A percentile compares a stretch with the other conserved stretches of the same genome.
These are phyloP conservation scores for Mucor lusitanicus DNA, from an alignment of 371 early-diverging fungal genomes.

Conservation along the genomic window DNA sequence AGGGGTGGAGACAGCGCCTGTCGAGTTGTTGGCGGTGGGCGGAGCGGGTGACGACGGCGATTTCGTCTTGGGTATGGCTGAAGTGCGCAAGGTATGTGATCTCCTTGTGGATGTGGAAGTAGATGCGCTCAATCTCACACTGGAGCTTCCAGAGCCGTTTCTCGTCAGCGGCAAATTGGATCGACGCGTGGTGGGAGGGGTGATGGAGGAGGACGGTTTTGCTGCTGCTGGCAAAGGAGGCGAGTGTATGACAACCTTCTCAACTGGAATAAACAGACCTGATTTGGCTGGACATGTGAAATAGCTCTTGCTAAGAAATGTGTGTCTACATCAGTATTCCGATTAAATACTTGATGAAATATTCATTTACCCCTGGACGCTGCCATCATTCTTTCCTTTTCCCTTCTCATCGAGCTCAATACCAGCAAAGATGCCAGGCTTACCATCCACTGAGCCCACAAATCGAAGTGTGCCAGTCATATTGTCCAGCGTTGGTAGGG, in stretches of 20 bases:
- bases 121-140: conserved; percentile 5
- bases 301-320: conserved; percentile 44
- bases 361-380: conserved; percentile 59
- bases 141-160: neutral
- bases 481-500: conserved; percentile 17
- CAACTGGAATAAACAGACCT: conserved; percentile 71
- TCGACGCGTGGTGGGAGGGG: conserved; percentile 11
- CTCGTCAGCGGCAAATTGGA: conserved; percentile 15
- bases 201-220: conserved; percentile 1
- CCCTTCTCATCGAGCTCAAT: conserved; percentile 63
- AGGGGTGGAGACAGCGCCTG: neutral
- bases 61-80: conserved; percentile 1
- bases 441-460: conserved; percentile 27
- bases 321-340: neutral
- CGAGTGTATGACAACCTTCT: conserved; percentile 51
- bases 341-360: neutral
- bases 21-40: neutral
- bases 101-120: conserved; percentile 7
- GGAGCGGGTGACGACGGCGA: conserved; percentile 4
- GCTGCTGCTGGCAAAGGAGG: conserved; percentile 6
- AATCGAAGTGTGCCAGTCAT: conserved; percentile 62
- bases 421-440: conserved; percentile 79
- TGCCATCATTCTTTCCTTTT: conserved; percentile 81
- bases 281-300: conserved; percentile 69
- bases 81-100: conserved; percentile 7